A percentile compares a stretch with the other conserved stretches of the same genome.
Evolutionary conservation across 2,329 filamentous ascomycete species (phyloP).

Genomic region (Elsinoe necatrix): DNA sequence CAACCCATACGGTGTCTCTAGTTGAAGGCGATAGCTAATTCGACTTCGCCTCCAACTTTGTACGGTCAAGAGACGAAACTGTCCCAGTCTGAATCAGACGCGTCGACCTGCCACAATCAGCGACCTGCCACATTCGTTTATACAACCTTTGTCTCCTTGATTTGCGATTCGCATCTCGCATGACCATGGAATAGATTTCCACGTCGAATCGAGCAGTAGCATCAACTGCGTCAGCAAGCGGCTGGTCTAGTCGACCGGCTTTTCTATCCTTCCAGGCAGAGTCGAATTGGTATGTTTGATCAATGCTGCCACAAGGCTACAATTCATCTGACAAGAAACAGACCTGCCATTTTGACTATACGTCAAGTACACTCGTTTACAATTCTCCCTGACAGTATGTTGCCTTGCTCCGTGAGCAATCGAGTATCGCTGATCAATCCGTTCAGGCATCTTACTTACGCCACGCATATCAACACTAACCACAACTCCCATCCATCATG

Average conservation of each 20-base stretch:
- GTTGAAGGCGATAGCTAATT: background rate
- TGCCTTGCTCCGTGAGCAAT: background rate
- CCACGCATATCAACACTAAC: background rate
- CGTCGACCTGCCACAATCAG: background rate
- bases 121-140: slow-evolving; percentile 11
- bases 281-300: background rate
- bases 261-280: background rate
- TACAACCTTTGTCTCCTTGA: background rate
- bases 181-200: slow-evolving; percentile 13
- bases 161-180: background rate
- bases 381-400: slow-evolving; percentile 9
- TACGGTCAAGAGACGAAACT: background rate
- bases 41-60: background rate
- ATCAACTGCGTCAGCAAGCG: background rate
- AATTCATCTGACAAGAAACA: background rate
- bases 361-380: slow-evolving; percentile 16
- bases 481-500: slow-evolving; percentile 1
- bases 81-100: background rate
- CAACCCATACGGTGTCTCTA: background rate
- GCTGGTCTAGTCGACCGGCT: background rate
- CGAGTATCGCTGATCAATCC: background rate
- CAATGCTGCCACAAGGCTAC: background rate
- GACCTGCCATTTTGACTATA: slow-evolving; percentile 12
- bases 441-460: background rate
- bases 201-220: slow-evolving; percentile 1